A percentile compares a stretch with the other conserved stretches of the same genome.
Conservation (phyloP, 495 filamentous ascomycete species). For the Thermochaetoides thermophila region DNA sequence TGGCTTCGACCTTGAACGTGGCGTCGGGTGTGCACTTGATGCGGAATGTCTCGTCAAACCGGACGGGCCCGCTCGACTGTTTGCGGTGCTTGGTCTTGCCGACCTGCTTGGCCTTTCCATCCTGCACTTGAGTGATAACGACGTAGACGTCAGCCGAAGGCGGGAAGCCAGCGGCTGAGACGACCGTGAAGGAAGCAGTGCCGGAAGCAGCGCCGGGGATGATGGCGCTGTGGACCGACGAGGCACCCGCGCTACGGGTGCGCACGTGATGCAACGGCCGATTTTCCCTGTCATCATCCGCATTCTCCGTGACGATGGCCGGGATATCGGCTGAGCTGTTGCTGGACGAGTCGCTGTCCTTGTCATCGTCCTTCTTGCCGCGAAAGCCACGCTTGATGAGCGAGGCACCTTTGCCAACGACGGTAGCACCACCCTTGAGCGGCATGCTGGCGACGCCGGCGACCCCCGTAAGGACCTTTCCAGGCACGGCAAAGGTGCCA, state of each 20-base stretch:
- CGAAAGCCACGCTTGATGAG: conserved; percentile 72
- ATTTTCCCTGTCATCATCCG: conserved; percentile 16
- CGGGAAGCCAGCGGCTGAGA: conserved; percentile 69
- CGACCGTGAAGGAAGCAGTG: conserved; percentile 63
- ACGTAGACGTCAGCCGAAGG: conserved; percentile 69
- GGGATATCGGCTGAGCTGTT: conserved; percentile 26
- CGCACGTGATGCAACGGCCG: conserved; percentile 39
- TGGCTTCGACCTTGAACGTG: conserved; percentile 72
- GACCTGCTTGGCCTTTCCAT: conserved; percentile 56
- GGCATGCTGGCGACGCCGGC: conserved; percentile 73
- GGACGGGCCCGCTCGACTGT: conserved; percentile 39
- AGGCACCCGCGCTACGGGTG: conserved; percentile 50
- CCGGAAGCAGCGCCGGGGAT: conserved; percentile 46
- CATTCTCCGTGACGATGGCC: conserved; percentile 23
- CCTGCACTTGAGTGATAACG: conserved; percentile 44
- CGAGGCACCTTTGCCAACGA: conserved; percentile 75
- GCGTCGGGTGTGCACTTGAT: conserved; percentile 66
- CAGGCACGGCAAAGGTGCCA: conserved; percentile 81
- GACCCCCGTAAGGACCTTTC: conserved; percentile 68
- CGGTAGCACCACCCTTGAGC: conserved; percentile 73
- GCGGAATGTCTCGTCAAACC: conserved; percentile 68
- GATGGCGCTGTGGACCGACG: conserved; percentile 42
- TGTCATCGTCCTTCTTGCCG: conserved; percentile 36
- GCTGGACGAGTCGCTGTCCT: conserved; percentile 10
- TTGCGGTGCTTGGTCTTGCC: conserved; percentile 81